Base-by-base conservation (phyloP, 1,139 yeast species). In the Geotrichum restrictum region DNA sequence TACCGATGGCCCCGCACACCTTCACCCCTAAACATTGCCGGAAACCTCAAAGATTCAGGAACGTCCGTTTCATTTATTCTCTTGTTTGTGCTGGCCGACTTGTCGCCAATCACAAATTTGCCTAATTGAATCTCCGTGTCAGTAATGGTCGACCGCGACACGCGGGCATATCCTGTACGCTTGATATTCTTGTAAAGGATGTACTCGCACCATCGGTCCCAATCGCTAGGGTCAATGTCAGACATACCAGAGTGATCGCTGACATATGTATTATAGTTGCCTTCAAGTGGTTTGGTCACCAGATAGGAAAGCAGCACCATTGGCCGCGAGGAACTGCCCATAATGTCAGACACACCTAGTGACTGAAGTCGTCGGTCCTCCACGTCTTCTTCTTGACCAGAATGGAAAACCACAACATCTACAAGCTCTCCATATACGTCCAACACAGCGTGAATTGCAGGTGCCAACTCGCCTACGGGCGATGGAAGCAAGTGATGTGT, bases 161-260 rank as follows among this genome's bases (percentile, higher is more conserved):
- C 85, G 68, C 98, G 82, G 1, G 98, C 98, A 67, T 93, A 93
- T 1, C 95, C 98, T 1, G 86, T 82, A 69, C 96, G 85, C 68
- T 82, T 85, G 70, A 93, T 74, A 56, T 85, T 84, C 68, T 93
- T 86, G 78, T 85, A 93, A 60, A 93, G 73, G 57, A 93, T 89
- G 71, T 93, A 93, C 71, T 93, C 95, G 72, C 98, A 93, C 98
- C 98, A 93, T 72, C 98, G 81, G 67, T 93, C 98, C 85, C 94
- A 88, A 68, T 93, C 98, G 11, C 85, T 76, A 49, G 91, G 84
- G 67, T 93, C 98, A 60, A 93, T 89, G 68, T 93, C 98, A 62
- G 83, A 81, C 93, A 93, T 88, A 44, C 96, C 85, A 1, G 94
- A 83, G 60, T 74, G 71, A 51, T 85, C 85, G 63, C 95, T 83